Conservation (phyloP, 441 rosid species). For the Aleurites moluccanus region DNA sequence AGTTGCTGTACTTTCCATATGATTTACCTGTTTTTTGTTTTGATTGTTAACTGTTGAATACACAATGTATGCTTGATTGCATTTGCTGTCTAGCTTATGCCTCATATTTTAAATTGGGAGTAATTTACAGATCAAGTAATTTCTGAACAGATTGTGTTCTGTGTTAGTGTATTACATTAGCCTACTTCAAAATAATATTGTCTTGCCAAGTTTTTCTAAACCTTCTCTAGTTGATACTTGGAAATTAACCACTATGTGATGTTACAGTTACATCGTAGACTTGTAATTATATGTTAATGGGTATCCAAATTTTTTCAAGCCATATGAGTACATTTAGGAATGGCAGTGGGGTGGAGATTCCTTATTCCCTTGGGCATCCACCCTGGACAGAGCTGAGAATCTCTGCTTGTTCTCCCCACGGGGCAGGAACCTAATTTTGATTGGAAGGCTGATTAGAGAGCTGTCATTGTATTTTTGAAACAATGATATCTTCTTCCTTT, state of each 20-base stretch:
- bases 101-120: not conserved
- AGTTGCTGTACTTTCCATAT: not conserved
- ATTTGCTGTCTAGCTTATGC: not conserved
- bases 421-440: too few species aligned
- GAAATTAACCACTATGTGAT: not conserved
- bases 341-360: too few species aligned
- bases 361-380: too few species aligned
- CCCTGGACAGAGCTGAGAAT: too few species aligned
- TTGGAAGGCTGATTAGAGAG: not conserved
- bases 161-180: not conserved
- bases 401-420: too few species aligned
- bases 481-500: too few species aligned
- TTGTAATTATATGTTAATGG: not conserved
- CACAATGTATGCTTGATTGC: not conserved
- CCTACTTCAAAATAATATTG: conserved; percentile 11
- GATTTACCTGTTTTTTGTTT: not conserved
- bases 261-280: not conserved
- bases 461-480: not conserved
- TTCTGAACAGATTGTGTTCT: not conserved
- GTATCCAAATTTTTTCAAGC: not conserved
- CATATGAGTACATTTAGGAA: too few species aligned
- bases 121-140: not conserved
- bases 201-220: not conserved
- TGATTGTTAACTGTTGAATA: not conserved
- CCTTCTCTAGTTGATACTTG: not conserved